Conservation (phyloP, 2,329 filamentous ascomycete species). For the Onygenales sp. region DNA sequence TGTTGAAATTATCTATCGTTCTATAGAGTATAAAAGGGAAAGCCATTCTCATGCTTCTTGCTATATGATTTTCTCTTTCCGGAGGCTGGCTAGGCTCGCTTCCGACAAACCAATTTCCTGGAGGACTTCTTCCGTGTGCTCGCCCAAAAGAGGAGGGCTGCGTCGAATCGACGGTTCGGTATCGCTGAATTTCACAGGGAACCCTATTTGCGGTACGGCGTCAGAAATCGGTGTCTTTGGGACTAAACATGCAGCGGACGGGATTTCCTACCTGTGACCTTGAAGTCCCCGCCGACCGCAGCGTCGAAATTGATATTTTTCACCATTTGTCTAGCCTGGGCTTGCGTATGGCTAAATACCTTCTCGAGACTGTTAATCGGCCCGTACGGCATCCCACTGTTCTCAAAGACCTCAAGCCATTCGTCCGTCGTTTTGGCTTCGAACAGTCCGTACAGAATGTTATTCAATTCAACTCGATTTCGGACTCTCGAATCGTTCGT, state of each 20-base stretch:
- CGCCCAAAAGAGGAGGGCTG: conserved; percentile 20
- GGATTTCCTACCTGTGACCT: conserved; percentile 17
- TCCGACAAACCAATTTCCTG: conserved; percentile 15
- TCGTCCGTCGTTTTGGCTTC: conserved; percentile 28
- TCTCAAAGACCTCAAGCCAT: conserved; percentile 33
- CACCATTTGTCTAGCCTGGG: conserved; percentile 31
- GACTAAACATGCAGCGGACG: background rate
- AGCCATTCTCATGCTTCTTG: background rate
- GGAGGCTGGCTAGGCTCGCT: conserved; percentile 12
- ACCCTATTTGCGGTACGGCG: conserved; percentile 1
- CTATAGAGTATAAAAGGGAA: too few species aligned
- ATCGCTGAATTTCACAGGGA: conserved; percentile 26
- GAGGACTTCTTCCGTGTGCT: conserved; percentile 22
- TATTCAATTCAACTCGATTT: conserved; percentile 29
- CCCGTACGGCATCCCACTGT: conserved; percentile 37
- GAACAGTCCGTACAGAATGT: conserved; percentile 27
- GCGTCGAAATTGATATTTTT: conserved; percentile 15
- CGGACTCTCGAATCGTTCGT: conserved; percentile 56
- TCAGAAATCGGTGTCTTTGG: background rate
- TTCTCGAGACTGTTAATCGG: conserved; percentile 38
- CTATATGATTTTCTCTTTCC: conserved; percentile 7
- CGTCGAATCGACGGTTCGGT: conserved; percentile 16
- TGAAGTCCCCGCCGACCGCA: conserved; percentile 16
- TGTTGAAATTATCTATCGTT: too few species aligned
- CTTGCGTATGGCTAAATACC: conserved; percentile 38